Evolutionary conservation across 2,329 filamentous ascomycete species (phyloP).

Genomic region (Rutstroemia sp.): DNA sequence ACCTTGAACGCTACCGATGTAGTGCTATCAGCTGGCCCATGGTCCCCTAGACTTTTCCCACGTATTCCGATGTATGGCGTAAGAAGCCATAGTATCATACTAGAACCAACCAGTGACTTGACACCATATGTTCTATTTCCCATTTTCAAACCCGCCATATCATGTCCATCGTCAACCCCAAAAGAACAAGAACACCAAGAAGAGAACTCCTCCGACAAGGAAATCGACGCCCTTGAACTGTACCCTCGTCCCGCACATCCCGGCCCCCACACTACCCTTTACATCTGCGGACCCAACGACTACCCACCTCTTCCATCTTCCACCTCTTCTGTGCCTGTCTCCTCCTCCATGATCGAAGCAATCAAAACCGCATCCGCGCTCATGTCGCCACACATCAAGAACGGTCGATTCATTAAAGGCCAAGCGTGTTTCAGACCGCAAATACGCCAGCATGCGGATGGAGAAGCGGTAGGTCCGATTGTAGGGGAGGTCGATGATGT

Average conservation of each 20-base stretch:
- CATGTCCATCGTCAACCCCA: neutral
- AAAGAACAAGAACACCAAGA: neutral
- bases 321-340: neutral
- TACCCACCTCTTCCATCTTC: neutral
- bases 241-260: neutral
- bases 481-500: neutral
- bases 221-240: neutral
- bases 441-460: neutral
- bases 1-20: neutral
- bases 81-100: neutral
- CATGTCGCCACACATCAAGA: neutral
- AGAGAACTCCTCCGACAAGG: neutral
- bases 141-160: neutral
- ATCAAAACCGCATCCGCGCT: neutral
- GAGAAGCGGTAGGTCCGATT: neutral
- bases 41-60: neutral
- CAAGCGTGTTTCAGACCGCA: slow-evolving; percentile 3
- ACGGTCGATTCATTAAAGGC: neutral
- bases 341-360: neutral
- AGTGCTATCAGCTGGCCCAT: neutral
- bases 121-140: neutral
- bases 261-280: neutral
- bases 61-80: neutral
- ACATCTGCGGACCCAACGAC: neutral
- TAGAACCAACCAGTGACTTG: neutral